phyloP scores from a whole-genome alignment of 306 rosid genomes.

The Arachis stenosperma region DNA sequence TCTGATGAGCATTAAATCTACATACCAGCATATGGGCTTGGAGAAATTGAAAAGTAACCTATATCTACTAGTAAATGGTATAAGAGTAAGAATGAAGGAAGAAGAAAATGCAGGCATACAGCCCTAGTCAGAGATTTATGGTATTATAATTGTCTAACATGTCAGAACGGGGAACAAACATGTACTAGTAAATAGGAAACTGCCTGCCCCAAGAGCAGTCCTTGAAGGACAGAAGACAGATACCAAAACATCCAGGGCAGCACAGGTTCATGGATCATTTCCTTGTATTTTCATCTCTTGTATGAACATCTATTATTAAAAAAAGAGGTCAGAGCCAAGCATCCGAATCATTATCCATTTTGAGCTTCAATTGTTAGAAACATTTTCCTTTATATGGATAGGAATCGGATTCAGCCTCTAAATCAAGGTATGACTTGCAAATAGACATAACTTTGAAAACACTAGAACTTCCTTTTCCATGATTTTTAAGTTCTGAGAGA shows the following conservation, averaged over 20 bases:
- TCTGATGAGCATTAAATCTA: not conserved
- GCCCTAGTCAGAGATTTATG: not conserved
- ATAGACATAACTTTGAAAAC: not conserved
- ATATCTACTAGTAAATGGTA: not conserved
- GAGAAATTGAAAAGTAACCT: slow-evolving; percentile 9
- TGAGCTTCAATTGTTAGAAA: slow-evolving; percentile 9
- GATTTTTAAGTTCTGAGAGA: slow-evolving; percentile 5
- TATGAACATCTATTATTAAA: not conserved
- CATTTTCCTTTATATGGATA: not conserved
- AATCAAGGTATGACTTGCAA: slow-evolving; percentile 2
- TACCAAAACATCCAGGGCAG: slow-evolving; percentile 8
- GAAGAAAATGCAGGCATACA: slow-evolving; percentile 2
- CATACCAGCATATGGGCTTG: slow-evolving; percentile 16
- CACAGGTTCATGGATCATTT: not conserved
- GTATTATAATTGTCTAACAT: not conserved
- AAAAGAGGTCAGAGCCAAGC: not conserved
- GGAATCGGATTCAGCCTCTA: not conserved
- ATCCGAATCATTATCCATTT: not conserved
- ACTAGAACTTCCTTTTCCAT: not conserved
- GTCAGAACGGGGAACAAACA: not conserved
- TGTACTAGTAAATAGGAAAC: not conserved
- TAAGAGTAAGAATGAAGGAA: not conserved
- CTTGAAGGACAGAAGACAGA: not conserved
- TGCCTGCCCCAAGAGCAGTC: not conserved
- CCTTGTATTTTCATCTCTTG: not conserved